phyloP scores from a whole-genome alignment of 2,329 filamentous ascomycete genomes.

The Ceratocystis alfenasii region DNA sequence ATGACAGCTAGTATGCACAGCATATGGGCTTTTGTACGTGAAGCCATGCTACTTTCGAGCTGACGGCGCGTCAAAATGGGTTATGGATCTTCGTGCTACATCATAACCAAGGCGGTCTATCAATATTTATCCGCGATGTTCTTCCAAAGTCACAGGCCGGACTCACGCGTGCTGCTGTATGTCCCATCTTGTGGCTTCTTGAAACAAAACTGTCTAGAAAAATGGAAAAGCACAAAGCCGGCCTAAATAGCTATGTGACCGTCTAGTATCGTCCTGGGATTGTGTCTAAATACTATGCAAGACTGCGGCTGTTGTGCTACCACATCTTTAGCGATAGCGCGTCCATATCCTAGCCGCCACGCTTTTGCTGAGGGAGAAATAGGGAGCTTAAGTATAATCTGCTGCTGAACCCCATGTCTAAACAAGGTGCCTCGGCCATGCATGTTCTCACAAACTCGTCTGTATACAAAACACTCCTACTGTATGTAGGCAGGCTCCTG shows the following conservation, averaged over 20 bases:
- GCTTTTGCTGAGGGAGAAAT: background rate
- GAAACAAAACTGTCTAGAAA: background rate
- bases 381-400: background rate
- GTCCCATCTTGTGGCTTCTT: background rate
- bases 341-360: background rate
- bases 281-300: background rate
- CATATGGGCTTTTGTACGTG: background rate
- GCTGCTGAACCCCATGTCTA: background rate
- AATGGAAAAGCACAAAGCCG: background rate
- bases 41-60: background rate
- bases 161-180: background rate
- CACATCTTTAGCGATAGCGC: conserved; percentile 8
- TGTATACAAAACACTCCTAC: background rate
- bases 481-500: background rate
- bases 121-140: background rate
- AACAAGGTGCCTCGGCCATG: background rate
- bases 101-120: background rate
- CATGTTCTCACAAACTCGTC: background rate
- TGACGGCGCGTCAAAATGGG: background rate
- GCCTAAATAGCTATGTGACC: background rate
- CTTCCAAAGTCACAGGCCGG: background rate
- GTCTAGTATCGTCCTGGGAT: background rate
- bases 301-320: background rate
- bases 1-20: background rate
- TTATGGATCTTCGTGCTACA: background rate